These are phyloP conservation scores for Dioscorea zingiberensis DNA, from an alignment of 106 monocot genomes.

Conservation along the genomic window DNA sequence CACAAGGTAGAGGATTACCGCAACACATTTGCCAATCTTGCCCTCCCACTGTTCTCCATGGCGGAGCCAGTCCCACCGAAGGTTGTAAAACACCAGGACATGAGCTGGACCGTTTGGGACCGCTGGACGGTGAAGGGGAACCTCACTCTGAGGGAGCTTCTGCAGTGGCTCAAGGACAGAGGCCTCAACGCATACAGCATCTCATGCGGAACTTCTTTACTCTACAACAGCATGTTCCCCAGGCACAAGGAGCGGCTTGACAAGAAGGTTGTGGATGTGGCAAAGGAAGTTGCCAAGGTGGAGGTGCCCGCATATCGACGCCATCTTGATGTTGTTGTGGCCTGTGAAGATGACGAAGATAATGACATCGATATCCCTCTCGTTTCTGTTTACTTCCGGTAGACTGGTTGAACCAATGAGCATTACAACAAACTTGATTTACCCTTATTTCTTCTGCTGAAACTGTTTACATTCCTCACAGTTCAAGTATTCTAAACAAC, in stretches of 20 bases:
- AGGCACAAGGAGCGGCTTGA: constrained; percentile 75
- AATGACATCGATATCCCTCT: constrained; percentile 83
- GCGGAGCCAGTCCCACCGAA: constrained; percentile 80
- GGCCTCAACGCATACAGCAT: constrained; percentile 82
- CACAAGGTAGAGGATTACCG: constrained; percentile 79
- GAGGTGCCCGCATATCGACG: constrained; percentile 50
- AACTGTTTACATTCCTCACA: too few species aligned
- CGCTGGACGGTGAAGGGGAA: constrained; percentile 66
- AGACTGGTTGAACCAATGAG: neutral
- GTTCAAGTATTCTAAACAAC: too few species aligned
- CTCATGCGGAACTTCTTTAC: constrained; percentile 58
- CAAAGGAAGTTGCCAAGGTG: constrained; percentile 62
- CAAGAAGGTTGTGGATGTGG: constrained; percentile 66
- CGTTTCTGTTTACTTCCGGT: constrained; percentile 72
- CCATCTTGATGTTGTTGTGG: constrained; percentile 78
- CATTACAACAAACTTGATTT: neutral
- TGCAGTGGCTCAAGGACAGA: constrained; percentile 62
- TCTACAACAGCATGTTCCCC: constrained; percentile 85
- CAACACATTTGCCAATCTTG: constrained; percentile 91
- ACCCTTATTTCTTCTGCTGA: neutral
- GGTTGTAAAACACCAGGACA: constrained; percentile 52
- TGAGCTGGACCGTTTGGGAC: constrained; percentile 91
- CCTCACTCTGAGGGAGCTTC: constrained; percentile 65
- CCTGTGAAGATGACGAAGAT: constrained; percentile 85
- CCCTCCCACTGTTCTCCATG: constrained; percentile 78